A percentile compares a stretch with the other conserved stretches of the same genome.
phyloP scores from a whole-genome alignment of 2,329 filamentous ascomycete species.

The Phyllosticta capitalensis region DNA sequence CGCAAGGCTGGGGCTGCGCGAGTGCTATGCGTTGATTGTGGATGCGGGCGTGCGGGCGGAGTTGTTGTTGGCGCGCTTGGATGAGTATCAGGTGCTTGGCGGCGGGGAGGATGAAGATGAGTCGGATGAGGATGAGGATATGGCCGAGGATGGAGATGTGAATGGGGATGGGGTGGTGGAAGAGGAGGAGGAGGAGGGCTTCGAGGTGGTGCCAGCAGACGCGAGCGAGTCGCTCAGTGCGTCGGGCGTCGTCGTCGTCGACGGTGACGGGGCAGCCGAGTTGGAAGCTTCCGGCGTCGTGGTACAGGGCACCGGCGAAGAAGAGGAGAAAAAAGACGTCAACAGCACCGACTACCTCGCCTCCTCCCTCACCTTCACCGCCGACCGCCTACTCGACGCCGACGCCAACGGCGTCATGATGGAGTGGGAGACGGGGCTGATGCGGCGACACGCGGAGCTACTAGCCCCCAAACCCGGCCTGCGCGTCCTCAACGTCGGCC shows the following conservation, averaged over 20 bases:
- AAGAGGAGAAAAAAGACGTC: slow-evolving; percentile 29
- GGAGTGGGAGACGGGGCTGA: slow-evolving; percentile 43
- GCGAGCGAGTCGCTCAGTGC: slow-evolving; percentile 1
- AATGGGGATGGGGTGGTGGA: slow-evolving; percentile 14
- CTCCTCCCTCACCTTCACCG: slow-evolving; percentile 39
- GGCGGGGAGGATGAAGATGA: slow-evolving; percentile 48
- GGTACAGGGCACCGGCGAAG: slow-evolving; percentile 24
- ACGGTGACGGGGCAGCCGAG: slow-evolving; percentile 24
- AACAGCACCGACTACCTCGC: slow-evolving; percentile 30
- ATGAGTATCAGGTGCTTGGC: slow-evolving; percentile 66
- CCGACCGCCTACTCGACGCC: slow-evolving; percentile 37
- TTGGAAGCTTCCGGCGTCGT: slow-evolving; percentile 24
- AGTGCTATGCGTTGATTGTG: slow-evolving; percentile 73
- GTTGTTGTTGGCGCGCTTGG: slow-evolving; percentile 71
- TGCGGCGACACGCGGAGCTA: slow-evolving; percentile 36
- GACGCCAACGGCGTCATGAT: slow-evolving; percentile 45
- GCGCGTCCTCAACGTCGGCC: slow-evolving; percentile 40
- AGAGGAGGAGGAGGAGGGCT: slow-evolving; percentile 13
- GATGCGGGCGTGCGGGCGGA: slow-evolving; percentile 87
- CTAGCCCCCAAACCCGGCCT: slow-evolving; percentile 31
- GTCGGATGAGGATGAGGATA: slow-evolving; percentile 37
- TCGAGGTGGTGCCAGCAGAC: slow-evolving; percentile 15
- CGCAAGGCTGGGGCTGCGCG: slow-evolving; percentile 52
- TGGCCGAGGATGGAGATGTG: slow-evolving; percentile 15
- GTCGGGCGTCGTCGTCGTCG: slow-evolving; percentile 12